Percentiles rank a stretch among this genome's conserved stretches.
Evolutionary conservation across 148 eudicot genomes (phyloP).

Genomic region (Amaranthus cruentus): DNA sequence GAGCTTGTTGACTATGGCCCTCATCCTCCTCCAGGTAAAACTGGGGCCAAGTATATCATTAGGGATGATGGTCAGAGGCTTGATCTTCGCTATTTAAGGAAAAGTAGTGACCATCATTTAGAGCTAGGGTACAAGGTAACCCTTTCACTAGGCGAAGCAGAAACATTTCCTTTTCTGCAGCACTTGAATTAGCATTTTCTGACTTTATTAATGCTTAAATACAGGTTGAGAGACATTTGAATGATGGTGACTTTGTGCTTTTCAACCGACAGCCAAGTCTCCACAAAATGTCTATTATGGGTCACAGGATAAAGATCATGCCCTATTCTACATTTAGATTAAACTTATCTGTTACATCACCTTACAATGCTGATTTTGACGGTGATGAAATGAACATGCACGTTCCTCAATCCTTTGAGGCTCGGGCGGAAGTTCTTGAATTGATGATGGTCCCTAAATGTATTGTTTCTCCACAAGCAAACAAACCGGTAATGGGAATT

Average conservation of each 20-base stretch:
- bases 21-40: conserved; percentile 98
- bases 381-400: conserved; percentile 99
- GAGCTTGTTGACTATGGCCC: conserved; percentile 99
- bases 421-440: conserved; percentile 97
- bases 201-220: background rate
- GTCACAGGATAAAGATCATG: conserved; percentile 96
- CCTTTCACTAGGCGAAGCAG: conserved; percentile 1
- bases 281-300: conserved; percentile 99
- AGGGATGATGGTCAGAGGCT: conserved; percentile 99
- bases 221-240: conserved; percentile 95
- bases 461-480: conserved; percentile 94
- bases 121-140: conserved; percentile 93
- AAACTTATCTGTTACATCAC: conserved; percentile 93
- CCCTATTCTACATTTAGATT: conserved; percentile 95
- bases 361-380: conserved; percentile 99
- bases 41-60: conserved; percentile 95
- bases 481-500: conserved; percentile 97
- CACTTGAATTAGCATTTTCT: conserved; percentile 7
- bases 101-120: conserved; percentile 96
- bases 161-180: background rate
- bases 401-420: conserved; percentile 98
- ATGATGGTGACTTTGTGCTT: conserved; percentile 95
- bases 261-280: conserved; percentile 99
- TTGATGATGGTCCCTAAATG: conserved; percentile 99
- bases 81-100: conserved; percentile 95